Evolutionary conservation across 2,329 filamentous ascomycete species (phyloP).

Genomic region (Mycosphaerella sp.): DNA sequence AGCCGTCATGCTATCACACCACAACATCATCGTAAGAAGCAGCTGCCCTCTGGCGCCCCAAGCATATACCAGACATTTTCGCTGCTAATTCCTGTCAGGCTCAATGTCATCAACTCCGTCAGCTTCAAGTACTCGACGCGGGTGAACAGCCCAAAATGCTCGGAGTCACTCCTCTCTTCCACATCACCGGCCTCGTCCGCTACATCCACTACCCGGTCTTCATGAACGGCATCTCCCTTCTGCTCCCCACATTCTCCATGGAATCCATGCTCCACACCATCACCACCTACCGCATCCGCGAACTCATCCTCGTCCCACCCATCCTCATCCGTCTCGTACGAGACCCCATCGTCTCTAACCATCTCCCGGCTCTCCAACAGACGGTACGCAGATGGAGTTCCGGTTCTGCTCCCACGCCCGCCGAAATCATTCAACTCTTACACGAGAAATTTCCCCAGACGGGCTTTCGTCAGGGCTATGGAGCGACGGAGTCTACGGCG

Average conservation of each 20-base stretch:
- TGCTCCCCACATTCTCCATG: constrained; percentile 58
- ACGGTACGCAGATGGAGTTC: constrained; percentile 50
- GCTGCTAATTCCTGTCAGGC: constrained; percentile 15
- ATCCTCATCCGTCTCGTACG: constrained; percentile 55
- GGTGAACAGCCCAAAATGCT: constrained; percentile 44
- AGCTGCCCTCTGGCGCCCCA: not conserved
- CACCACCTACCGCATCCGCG: constrained; percentile 45
- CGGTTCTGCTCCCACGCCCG: constrained; percentile 53
- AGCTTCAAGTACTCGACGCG: constrained; percentile 41
- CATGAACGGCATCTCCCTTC: constrained; percentile 56
- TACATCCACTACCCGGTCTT: constrained; percentile 56
- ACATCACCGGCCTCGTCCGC: constrained; percentile 57
- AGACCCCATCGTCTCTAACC: constrained; percentile 48
- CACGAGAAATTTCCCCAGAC: constrained; percentile 51
- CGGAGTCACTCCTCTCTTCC: constrained; percentile 54
- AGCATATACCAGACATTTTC: not conserved
- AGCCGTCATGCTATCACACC: constrained; percentile 45
- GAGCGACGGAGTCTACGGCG: constrained; percentile 61
- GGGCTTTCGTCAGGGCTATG: constrained; percentile 60
- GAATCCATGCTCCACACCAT: constrained; percentile 48
- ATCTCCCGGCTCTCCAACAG: constrained; percentile 45
- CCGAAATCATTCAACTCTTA: constrained; percentile 52
- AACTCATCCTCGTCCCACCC: constrained; percentile 53
- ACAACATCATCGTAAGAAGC: constrained; percentile 43
- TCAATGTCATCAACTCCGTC: constrained; percentile 54